Base-by-base conservation (phyloP, 2,329 filamentous ascomycete species). In the Penicillium crustosum region DNA sequence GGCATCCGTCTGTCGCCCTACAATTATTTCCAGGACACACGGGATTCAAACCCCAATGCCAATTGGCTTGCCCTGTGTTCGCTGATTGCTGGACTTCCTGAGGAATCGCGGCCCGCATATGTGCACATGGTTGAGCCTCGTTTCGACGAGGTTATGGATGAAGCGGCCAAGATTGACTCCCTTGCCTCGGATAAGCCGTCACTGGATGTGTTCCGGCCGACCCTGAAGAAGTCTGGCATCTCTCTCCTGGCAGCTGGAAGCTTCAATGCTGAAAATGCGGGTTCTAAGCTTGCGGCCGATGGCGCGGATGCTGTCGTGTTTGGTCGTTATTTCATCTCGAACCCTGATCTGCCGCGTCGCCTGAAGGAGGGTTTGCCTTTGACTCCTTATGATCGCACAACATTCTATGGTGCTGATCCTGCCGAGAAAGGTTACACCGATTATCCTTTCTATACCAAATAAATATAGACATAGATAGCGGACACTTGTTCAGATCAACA, bases 1-100 rank as follows among this genome's bases (percentile, higher is more conserved):
- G 83, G 79, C 1, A 81, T 89, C 31, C 81, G 87, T 2, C 70
- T 90, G 4, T 83, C 79, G 3, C 87, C 87, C 0, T 89, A 81
- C 75, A 83, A 80, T 49, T 72, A 73, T 0, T 89, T 86, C 73
- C 84, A 89, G 59, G 81, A 80, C 33, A 82, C 69, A 62, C 73
- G 74, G 52, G 78, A 80, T 62, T 77, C 76, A 23, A 73, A 77
- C 53, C 78, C 78, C 2, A 75, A 76, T 56, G 65, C 68, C 31
- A 73, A 80, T 66, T 83, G 81, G 77, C 70, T 74, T 5, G 71
- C 78, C 35, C 67, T 82, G 6, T 81, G 78, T 61, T 66, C 71
- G 36, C 69, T 75, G 61, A 77, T 80, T 19, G 76, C 73, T 1
- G 60, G 54, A 17, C 64, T 80, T 1, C 69, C 76, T 0, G 62